Base-by-base conservation (phyloP, 352 stramenopile species). In the Pythium dissimile region DNA sequence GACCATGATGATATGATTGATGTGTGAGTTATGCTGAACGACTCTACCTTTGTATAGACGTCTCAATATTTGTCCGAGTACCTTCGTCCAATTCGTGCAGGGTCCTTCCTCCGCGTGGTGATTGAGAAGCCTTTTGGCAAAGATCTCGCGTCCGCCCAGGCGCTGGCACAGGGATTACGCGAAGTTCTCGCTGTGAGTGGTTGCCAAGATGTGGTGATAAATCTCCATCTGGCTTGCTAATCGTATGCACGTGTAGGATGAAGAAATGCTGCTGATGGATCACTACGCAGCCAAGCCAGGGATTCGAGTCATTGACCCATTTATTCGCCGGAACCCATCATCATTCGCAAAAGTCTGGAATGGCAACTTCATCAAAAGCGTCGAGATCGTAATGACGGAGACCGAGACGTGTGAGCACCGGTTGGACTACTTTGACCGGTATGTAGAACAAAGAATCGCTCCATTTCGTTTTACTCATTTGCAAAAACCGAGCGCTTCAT, bases 221-320 rank as follows among this genome's bases (percentile, higher is more conserved):
- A n/a, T n/a, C n/a, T n/a, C n/a, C n/a, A n/a, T n/a, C n/a, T 42
- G 2, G 53, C 15, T n/a, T 18, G 20, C 10, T 24, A 13, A 48
- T 34, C 34, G 21, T 47, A 23, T 50, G 24, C 9, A 15, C 6
- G 12, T n/a, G 7, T 20, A 86, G 72, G 69, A 73, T 24, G 42
- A 92, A 15, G 84, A 95, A 53, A 64, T 94, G 26, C 84, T 85
- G n/a, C 58, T 92, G n/a, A 89, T 93, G 56, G 85, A 95, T 24
- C 85, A 95, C 50, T 95, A 92, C 56, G 75, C 88, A n/a, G 85
- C 84, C 27, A 95, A 95, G 44, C 51, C 54, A 2, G 78, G 70
- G n/a, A 64, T 95, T 1, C 78, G 79, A 16, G 75, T 72, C 0
- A 69, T 92, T 24, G 41, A 67, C 1, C 55, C 60, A 20, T 92